Evolutionary conservation across 805 yeast species (phyloP).

Genomic region (Candida tammaniensis): DNA sequence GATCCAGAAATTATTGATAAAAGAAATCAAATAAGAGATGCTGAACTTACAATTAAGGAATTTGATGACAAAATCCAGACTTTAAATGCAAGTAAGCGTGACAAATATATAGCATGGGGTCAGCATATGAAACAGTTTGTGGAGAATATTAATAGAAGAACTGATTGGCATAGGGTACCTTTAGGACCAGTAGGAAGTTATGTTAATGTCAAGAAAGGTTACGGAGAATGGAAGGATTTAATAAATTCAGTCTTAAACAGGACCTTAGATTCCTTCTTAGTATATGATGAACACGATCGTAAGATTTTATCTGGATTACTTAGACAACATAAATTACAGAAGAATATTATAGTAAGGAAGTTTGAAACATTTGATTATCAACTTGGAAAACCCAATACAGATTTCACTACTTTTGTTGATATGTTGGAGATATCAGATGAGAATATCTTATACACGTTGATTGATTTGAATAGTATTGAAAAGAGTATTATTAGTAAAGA

Average conservation of each 20-base stretch:
- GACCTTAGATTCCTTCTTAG: slow-evolving; percentile 63
- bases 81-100: slow-evolving; percentile 20
- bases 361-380: slow-evolving; percentile 58
- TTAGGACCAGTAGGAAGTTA: slow-evolving; percentile 78
- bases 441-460: slow-evolving; percentile 55
- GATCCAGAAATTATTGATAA: slow-evolving; percentile 2
- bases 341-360: slow-evolving; percentile 47
- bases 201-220: slow-evolving; percentile 55
- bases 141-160: slow-evolving; percentile 33
- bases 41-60: background rate
- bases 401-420: slow-evolving; percentile 54
- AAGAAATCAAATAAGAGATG: slow-evolving; percentile 8
- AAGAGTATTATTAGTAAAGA: slow-evolving; percentile 51
- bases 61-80: slow-evolving; percentile 12
- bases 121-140: slow-evolving; percentile 39
- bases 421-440: slow-evolving; percentile 55
- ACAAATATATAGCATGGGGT: slow-evolving; percentile 53
- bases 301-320: slow-evolving; percentile 29
- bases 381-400: slow-evolving; percentile 38
- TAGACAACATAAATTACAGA: slow-evolving; percentile 19
- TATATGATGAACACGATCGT: slow-evolving; percentile 61
- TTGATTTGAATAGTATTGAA: slow-evolving; percentile 64
- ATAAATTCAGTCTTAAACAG: slow-evolving; percentile 55
- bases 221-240: slow-evolving; percentile 54
- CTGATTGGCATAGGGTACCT: slow-evolving; percentile 45